Conservation (phyloP, 495 filamentous ascomycete species). For the Cudoniella acicularis region DNA sequence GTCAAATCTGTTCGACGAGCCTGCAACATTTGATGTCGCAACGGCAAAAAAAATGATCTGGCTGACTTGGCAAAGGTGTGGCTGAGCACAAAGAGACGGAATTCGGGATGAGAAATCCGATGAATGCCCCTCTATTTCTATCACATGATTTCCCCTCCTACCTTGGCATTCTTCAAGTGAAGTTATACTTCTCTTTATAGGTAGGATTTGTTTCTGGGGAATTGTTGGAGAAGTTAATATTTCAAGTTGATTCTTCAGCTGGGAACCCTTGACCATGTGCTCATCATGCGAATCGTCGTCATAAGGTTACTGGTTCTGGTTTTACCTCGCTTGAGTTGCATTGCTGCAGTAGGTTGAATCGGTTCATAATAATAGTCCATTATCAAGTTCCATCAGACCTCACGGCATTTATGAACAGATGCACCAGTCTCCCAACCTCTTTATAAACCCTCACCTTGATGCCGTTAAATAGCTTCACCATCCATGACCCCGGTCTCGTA, state of each 20-base stretch:
- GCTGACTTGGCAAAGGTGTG: background rate
- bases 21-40: conserved; percentile 1
- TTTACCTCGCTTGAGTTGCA: background rate
- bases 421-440: background rate
- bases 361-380: background rate
- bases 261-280: background rate
- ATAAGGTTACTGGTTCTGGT: too few relatives aligned
- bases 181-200: background rate
- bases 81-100: background rate
- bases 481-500: background rate
- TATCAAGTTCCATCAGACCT: background rate
- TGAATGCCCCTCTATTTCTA: background rate
- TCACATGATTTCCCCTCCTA: background rate
- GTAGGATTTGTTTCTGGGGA: background rate
- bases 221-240: background rate
- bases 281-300: background rate
- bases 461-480: background rate
- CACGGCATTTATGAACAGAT: background rate
- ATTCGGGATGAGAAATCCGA: background rate
- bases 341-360: too few relatives aligned
- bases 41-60: background rate
- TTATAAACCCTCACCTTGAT: background rate
- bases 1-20: too few relatives aligned
- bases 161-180: background rate
- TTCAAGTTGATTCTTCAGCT: background rate